A percentile compares a stretch with the other conserved stretches of the same genome.
Evolutionary conservation across 306 rosid genomes (phyloP).

Genomic region (Quercus glauca): DNA sequence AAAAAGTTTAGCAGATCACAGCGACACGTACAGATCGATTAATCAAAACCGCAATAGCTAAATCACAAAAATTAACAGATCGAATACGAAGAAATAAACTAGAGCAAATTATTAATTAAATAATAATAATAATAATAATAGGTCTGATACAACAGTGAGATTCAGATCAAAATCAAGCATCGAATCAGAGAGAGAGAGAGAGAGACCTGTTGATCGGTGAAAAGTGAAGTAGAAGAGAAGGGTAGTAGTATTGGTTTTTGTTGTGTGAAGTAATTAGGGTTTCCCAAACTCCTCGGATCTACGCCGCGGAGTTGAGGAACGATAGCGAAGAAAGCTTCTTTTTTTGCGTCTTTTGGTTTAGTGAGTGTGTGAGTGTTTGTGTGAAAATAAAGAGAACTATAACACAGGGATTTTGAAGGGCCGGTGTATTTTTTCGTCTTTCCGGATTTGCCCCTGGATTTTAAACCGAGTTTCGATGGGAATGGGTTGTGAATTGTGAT

Average conservation of each 20-base stretch:
- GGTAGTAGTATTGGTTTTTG: neutral
- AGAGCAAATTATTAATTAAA: no score
- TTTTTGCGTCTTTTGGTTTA: neutral
- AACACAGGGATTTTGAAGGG: neutral
- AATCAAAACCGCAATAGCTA: neutral
- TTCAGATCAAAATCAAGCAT: neutral
- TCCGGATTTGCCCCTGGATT: conserved; percentile 26
- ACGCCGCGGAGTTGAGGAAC: conserved; percentile 62
- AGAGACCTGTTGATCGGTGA: conserved; percentile 23
- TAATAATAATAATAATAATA: neutral
- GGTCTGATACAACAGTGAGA: neutral
- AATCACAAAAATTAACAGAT: neutral
- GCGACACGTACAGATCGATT: conserved; percentile 29
- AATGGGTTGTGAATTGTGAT: no score
- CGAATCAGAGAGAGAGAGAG: neutral
- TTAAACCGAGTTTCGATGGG: no score
- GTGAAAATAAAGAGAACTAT: neutral
- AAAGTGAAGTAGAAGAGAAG: conserved; percentile 2
- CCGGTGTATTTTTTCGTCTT: neutral
- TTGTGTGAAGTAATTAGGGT: conserved; percentile 33
- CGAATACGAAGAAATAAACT: neutral
- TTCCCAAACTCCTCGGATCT: conserved; percentile 82
- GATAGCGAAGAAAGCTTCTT: conserved; percentile 12
- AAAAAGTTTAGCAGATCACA: neutral
- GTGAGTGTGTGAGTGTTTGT: neutral